Percentiles rank a stretch among this genome's conserved stretches.
phyloP scores from a whole-genome alignment of 257 asterid species.

The Solanum pinnatisectum region DNA sequence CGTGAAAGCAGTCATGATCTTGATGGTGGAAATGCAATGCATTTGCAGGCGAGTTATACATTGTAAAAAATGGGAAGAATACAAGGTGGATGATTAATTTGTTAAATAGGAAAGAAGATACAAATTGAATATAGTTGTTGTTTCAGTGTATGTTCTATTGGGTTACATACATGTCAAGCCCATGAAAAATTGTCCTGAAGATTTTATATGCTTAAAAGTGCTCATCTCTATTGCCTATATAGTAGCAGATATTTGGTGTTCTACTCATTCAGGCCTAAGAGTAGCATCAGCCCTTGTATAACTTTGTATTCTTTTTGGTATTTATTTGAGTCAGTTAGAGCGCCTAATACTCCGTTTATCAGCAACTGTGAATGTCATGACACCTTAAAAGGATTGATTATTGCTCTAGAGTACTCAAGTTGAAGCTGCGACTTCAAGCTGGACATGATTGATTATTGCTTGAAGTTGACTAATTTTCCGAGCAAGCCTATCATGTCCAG shows the following conservation, averaged over 20 bases:
- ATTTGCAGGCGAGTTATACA: conserved; percentile 9
- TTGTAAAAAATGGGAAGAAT: conserved; percentile 36
- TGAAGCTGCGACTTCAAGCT: no score
- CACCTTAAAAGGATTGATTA: neutral
- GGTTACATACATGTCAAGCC: conserved; percentile 4
- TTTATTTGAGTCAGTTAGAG: neutral
- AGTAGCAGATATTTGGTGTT: neutral
- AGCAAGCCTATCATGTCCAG: neutral
- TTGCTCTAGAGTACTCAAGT: neutral
- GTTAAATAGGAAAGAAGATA: neutral
- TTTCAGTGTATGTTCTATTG: conserved; percentile 17
- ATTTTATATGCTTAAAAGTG: neutral
- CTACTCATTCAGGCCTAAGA: neutral
- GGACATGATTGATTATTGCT: neutral
- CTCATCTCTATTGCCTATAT: neutral
- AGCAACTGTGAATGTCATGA: neutral
- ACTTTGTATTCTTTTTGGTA: neutral
- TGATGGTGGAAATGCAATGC: neutral
- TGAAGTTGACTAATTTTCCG: neutral
- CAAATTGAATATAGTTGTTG: conserved; percentile 15
- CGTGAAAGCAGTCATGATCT: neutral
- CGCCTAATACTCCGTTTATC: neutral
- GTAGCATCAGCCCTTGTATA: neutral
- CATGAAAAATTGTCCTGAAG: conserved; percentile 1
- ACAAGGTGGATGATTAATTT: neutral